phyloP scores from a whole-genome alignment of 805 yeast genomes.

The Lipomyces sp. region DNA sequence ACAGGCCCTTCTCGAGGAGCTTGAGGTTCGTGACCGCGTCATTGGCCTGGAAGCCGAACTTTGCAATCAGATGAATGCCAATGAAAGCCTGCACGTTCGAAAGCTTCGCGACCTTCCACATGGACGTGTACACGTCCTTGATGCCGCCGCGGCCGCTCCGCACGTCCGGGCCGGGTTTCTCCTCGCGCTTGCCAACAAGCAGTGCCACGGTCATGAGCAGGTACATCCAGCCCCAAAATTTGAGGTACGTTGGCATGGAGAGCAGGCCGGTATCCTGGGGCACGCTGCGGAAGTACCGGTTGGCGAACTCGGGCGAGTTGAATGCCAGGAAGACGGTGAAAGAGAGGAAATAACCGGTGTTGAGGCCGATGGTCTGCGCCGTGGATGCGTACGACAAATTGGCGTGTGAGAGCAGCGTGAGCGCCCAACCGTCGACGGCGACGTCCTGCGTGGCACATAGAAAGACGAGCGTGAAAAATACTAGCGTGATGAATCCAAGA shows the following conservation, averaged over 20 bases:
- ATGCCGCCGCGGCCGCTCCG: slow-evolving; percentile 36
- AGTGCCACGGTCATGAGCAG: slow-evolving; percentile 63
- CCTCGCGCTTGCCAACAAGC: slow-evolving; percentile 63
- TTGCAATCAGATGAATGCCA: slow-evolving; percentile 70
- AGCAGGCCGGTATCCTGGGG: slow-evolving; percentile 67
- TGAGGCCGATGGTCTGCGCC: slow-evolving; percentile 94
- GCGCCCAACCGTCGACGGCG: slow-evolving; percentile 99
- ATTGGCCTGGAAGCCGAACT: slow-evolving; percentile 91
- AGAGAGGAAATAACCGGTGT: slow-evolving; percentile 86
- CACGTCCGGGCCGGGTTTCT: slow-evolving; percentile 46
- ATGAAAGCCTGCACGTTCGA: slow-evolving; percentile 73
- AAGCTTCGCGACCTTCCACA: slow-evolving; percentile 44
- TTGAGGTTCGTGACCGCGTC: slow-evolving; percentile 94
- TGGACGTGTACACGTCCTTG: slow-evolving; percentile 36
- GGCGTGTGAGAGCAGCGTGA: slow-evolving; percentile 74
- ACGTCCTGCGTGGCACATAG: slow-evolving; percentile 97
- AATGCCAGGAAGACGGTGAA: slow-evolving; percentile 89
- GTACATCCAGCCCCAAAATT: slow-evolving; percentile 72
- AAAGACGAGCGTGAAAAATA: slow-evolving; percentile 74
- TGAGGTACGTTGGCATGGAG: slow-evolving; percentile 69
- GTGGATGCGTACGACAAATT: slow-evolving; percentile 91
- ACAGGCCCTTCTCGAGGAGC: slow-evolving; percentile 82
- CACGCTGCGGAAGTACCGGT: slow-evolving; percentile 64
- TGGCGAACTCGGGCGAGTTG: slow-evolving; percentile 89
- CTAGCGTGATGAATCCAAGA: slow-evolving; percentile 56